Percentiles rank a stretch among this genome's conserved stretches.
phyloP scores from a whole-genome alignment of 768 basidiomycete species.

The Trametes gibbosa region DNA sequence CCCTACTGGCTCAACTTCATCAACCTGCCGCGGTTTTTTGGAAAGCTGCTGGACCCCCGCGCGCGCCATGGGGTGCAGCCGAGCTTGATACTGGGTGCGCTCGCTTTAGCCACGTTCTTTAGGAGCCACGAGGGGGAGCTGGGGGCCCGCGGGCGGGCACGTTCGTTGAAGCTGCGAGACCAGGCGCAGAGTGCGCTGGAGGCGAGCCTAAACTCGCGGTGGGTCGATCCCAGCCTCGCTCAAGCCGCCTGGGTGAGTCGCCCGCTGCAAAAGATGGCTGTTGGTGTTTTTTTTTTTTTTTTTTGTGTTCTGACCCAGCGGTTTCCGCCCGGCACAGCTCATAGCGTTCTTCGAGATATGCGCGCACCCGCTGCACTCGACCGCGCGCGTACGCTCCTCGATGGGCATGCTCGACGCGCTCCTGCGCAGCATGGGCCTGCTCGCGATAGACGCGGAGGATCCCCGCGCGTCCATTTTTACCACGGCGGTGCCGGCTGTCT shows the following conservation, averaged over 20 bases:
- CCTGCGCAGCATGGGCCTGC: constrained; percentile 43
- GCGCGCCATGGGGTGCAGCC: constrained; percentile 62
- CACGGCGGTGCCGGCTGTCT: constrained; percentile 13
- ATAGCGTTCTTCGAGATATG: constrained; percentile 72
- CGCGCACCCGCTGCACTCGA: constrained; percentile 60
- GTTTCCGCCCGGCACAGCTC: constrained; percentile 51
- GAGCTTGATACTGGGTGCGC: constrained; percentile 56
- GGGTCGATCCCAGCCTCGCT: constrained; percentile 71
- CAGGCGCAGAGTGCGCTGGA: constrained; percentile 70
- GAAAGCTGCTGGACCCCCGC: constrained; percentile 52
- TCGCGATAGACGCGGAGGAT: constrained; percentile 59
- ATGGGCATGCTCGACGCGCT: constrained; percentile 65
- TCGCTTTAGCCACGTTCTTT: constrained; percentile 67
- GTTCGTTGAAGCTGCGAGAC: constrained; percentile 60
- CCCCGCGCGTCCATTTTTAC: constrained; percentile 32
- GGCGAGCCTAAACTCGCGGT: constrained; percentile 65
- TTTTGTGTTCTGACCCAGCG: no score
- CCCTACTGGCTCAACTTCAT: constrained; percentile 76
- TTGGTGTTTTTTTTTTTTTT: no score
- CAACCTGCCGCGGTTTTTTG: constrained; percentile 66
- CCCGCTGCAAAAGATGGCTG: background rate
- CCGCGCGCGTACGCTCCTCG: constrained; percentile 52
- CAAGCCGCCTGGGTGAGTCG: constrained; percentile 58
- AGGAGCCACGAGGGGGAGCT: constrained; percentile 62
- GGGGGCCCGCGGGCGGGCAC: constrained; percentile 46